Evolutionary conservation across 306 rosid species (phyloP), one percentile per base, ranked within the genome.

Genomic region (Rubus parviflorus): DNA sequence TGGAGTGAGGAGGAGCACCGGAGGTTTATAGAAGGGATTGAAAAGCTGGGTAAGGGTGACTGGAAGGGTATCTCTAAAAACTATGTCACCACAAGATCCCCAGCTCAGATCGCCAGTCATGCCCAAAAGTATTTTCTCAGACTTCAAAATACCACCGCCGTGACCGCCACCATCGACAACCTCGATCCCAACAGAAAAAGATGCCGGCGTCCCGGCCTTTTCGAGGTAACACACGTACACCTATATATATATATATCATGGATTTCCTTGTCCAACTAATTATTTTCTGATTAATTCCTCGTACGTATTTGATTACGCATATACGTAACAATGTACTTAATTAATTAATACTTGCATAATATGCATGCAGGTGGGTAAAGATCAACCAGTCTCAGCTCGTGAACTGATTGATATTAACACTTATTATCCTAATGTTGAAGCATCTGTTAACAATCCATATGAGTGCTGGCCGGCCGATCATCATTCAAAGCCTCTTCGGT

Each of bases 1-100:
- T 82, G 86, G 86, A 77, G 42, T 1, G 80, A 67, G 58, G 82
- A 82, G 38, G 86, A 82, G 73, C 86, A 82, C 45, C 68, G 62
- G 40, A 48, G 40, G 19, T 82, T 82, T 76, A 7, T 82, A 23
- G 51, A 78, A 4, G 82, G 86, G 30, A 22, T 78, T 35, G 54
- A 82, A 15, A 82, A 78, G 60, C 80, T 82, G 9, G 86, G 86
- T 6, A 82, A 77, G 70, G 86, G 86, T n/a, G 79, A 78, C 19
- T 78, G 86, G 86, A 82, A 79, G 52, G 86, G 82, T 19, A 82
- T 82, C 13, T 73, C 82, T 12, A 68, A 71, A 22, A 41, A 58
- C 25, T 82, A 73, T 74, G 86, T 82, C 2, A 68, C 73, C 6
- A 77, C 86, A n/a, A 78, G 86, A 78, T 78, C 86, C 57, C 73